phyloP scores from a whole-genome alignment of 208 protist genomes.

The Leishmania arabica region DNA sequence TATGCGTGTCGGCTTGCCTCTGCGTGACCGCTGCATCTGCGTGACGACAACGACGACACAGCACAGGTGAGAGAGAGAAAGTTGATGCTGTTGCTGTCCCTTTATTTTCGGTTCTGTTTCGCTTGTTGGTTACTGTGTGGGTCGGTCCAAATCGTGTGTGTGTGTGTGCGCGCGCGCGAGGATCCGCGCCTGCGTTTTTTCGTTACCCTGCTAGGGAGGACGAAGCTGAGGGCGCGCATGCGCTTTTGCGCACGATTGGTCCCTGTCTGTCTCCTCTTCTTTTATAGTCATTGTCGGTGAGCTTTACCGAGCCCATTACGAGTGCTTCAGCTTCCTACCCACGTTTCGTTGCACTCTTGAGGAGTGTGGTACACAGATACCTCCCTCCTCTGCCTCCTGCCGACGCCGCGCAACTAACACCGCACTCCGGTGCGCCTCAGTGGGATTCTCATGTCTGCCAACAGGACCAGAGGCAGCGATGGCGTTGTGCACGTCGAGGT shows the following conservation, averaged over 20 bases:
- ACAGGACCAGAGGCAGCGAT: neutral
- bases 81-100: constrained; percentile 6
- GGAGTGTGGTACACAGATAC: neutral
- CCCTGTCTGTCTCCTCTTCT: neutral
- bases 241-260: neutral
- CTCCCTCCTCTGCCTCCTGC: neutral
- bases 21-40: neutral
- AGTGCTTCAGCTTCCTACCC: neutral
- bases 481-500: neutral
- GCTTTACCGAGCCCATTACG: too few relatives aligned
- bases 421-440: neutral
- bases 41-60: neutral
- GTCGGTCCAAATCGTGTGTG: too few relatives aligned
- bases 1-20: neutral
- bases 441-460: constrained; percentile 1
- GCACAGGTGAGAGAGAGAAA: neutral
- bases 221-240: too few relatives aligned
- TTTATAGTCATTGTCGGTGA: too few relatives aligned
- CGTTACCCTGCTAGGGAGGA: too few relatives aligned
- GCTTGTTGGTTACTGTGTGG: neutral
- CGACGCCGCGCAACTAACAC: neutral
- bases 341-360: neutral
- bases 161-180: too few relatives aligned
- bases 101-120: constrained; percentile 10
- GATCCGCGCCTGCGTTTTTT: too few relatives aligned